These are phyloP conservation scores for Myxozyma nipponensis DNA, from an alignment of 805 yeast genomes.

Conservation along the genomic window DNA sequence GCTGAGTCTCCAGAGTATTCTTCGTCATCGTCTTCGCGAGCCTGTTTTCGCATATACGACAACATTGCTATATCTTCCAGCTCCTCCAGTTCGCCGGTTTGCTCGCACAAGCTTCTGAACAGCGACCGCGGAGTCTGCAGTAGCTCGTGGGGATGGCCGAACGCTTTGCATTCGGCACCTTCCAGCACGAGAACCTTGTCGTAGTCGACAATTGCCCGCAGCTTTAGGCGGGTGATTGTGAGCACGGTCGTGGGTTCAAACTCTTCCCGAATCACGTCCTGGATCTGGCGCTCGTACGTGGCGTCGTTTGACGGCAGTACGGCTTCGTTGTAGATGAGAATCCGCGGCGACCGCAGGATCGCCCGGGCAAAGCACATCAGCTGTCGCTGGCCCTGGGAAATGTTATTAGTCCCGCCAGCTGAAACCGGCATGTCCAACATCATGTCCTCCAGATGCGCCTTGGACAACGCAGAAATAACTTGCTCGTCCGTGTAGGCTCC, in stretches of 20 bases:
- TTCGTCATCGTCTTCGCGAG: neutral
- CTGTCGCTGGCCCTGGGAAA: conserved; percentile 86
- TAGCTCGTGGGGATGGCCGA: conserved; percentile 62
- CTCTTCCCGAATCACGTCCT: conserved; percentile 59
- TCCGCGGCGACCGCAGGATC: conserved; percentile 60
- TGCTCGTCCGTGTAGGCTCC: conserved; percentile 48
- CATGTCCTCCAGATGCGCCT: conserved; percentile 41
- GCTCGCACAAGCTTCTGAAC: conserved; percentile 69
- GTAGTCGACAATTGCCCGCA: conserved; percentile 64
- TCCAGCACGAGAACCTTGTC: conserved; percentile 77
- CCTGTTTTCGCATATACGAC: conserved; percentile 26
- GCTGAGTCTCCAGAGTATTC: neutral
- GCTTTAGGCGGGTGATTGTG: conserved; percentile 75
- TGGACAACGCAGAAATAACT: conserved; percentile 50
- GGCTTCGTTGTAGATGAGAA: conserved; percentile 77
- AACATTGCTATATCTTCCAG: conserved; percentile 65
- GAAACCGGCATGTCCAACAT: conserved; percentile 38
- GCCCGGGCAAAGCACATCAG: conserved; percentile 77
- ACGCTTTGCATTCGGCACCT: conserved; percentile 67
- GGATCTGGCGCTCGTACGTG: conserved; percentile 74
- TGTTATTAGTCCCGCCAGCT: conserved; percentile 73
- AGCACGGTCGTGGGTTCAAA: conserved; percentile 65
- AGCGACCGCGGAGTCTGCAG: conserved; percentile 47
- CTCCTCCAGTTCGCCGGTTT: conserved; percentile 84
- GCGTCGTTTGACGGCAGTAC: conserved; percentile 66